Percentiles rank a stretch among this genome's conserved stretches.
Conservation (phyloP, 768 basidiomycete genomes). For the Lactifluus rugatus region DNA sequence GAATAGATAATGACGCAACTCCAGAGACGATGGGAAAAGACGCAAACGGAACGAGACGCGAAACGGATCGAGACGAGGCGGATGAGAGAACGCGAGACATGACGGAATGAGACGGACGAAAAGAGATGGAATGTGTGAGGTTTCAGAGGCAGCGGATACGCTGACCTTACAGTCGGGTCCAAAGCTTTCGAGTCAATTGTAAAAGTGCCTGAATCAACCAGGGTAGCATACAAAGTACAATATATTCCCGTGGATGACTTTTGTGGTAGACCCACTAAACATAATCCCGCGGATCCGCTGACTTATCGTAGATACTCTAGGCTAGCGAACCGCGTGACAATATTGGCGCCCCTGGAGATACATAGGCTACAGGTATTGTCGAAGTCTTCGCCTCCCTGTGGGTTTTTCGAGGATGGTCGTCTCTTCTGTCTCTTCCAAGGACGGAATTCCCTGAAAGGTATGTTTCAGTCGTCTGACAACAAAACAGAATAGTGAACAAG, state of each 20-base stretch:
- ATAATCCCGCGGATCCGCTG: too few species aligned
- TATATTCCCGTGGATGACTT: neutral
- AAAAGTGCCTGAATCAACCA: neutral
- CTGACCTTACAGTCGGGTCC: too few species aligned
- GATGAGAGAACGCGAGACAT: too few species aligned
- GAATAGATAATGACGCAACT: too few species aligned
- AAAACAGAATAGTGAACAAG: neutral
- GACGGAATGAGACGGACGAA: too few species aligned
- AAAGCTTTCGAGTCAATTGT: neutral
- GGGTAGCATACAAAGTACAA: neutral
- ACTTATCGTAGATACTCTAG: neutral
- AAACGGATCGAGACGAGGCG: too few species aligned
- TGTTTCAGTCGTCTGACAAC: neutral
- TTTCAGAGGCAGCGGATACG: too few species aligned
- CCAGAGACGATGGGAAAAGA: too few species aligned
- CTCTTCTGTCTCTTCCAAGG: slow-evolving; percentile 16
- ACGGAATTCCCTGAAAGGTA: slow-evolving; percentile 10
- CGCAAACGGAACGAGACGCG: too few species aligned
- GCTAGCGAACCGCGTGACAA: neutral
- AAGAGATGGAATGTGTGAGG: too few species aligned
- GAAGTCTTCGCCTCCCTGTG: neutral
- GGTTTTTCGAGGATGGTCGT: slow-evolving; percentile 1
- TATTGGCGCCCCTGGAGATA: neutral
- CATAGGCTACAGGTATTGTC: slow-evolving; percentile 5
- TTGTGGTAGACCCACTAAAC: too few species aligned